These are phyloP conservation scores for Gaultheria prostrata DNA, from an alignment of 148 eudicot species.

Conservation along the genomic window DNA sequence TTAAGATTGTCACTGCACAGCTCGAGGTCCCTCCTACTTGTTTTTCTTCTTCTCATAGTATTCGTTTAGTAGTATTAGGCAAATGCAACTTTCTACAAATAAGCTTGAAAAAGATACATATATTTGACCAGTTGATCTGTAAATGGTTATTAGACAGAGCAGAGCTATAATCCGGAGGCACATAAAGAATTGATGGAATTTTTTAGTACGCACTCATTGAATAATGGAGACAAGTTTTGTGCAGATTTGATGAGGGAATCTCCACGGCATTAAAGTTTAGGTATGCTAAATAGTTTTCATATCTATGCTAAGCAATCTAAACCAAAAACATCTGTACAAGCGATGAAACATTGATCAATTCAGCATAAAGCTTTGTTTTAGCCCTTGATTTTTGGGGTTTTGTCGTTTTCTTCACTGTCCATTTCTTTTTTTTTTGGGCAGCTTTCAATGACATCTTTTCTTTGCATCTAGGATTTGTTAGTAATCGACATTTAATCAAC, in stretches of 20 bases:
- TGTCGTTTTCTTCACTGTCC: background rate
- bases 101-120: background rate
- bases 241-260: conserved; percentile 83
- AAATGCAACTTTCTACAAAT: background rate
- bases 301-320: background rate
- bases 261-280: conserved; percentile 60
- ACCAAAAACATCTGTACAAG: background rate
- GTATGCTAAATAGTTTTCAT: conserved; percentile 29
- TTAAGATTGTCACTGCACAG: conserved; percentile 77
- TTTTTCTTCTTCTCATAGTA: background rate
- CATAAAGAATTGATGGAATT: conserved; percentile 72
- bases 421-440: too few relatives aligned
- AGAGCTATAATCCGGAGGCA: conserved; percentile 90
- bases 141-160: conserved; percentile 43
- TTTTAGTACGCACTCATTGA: conserved; percentile 51
- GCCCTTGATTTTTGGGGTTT: background rate
- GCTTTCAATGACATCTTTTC: background rate
- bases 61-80: background rate
- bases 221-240: conserved; percentile 76
- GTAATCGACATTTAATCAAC: too few relatives aligned
- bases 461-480: background rate
- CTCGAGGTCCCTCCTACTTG: conserved; percentile 53
- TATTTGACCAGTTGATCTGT: conserved; percentile 10
- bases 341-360: background rate
- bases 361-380: background rate